Conservation (phyloP, 345 rosid genomes). For the Citrus australasica region DNA sequence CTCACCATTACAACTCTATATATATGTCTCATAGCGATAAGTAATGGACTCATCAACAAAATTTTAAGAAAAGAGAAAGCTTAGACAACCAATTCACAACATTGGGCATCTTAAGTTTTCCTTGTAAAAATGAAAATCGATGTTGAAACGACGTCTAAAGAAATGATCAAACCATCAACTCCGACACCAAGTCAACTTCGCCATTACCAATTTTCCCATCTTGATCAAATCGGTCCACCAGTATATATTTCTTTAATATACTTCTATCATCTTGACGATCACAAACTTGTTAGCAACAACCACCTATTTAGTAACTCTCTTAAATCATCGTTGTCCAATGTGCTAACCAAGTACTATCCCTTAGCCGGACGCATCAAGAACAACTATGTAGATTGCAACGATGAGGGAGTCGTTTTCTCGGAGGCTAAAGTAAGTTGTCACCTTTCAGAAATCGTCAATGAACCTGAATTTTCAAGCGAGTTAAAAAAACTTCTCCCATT, state of each 20-base stretch:
- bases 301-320: neutral
- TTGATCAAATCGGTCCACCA: conserved; percentile 37
- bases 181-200: conserved; percentile 37
- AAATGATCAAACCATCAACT: conserved; percentile 32
- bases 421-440: neutral
- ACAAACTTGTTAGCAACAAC: no score
- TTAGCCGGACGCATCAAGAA: neutral
- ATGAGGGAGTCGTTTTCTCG: neutral
- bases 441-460: neutral
- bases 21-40: no score
- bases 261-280: conserved; percentile 20
- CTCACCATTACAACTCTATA: no score
- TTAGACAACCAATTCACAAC: no score
- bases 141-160: conserved; percentile 20
- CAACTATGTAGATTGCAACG: neutral
- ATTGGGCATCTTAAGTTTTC: no score
- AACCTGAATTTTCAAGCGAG: neutral
- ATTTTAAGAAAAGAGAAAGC: no score
- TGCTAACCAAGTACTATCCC: neutral
- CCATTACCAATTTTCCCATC: conserved; percentile 31
- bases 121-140: conserved; percentile 12
- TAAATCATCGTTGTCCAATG: neutral
- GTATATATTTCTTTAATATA: conserved; percentile 29
- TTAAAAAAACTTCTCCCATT: neutral
- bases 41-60: no score